A percentile compares a stretch with the other conserved stretches of the same genome.
Evolutionary conservation across 2,329 filamentous ascomycete genomes (phyloP).

Genomic region (Shiraia bambusicola): DNA sequence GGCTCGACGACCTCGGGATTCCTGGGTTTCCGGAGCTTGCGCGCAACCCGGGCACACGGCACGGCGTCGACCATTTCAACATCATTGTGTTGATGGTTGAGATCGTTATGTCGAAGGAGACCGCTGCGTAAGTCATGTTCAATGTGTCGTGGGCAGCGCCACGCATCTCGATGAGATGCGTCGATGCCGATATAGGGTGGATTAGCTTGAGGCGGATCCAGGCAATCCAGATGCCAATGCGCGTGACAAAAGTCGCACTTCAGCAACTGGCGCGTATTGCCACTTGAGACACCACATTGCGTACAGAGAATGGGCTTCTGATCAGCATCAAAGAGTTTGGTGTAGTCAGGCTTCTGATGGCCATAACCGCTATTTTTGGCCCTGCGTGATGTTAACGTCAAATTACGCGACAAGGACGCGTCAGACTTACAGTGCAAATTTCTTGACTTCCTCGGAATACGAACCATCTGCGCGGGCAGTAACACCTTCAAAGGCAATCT

Average conservation of each 20-base stretch:
- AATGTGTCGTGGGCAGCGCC: slow-evolving; percentile 86
- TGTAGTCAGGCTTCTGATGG: slow-evolving; percentile 45
- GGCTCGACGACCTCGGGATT: slow-evolving; percentile 52
- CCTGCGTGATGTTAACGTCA: slow-evolving; percentile 34
- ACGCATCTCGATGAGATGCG: slow-evolving; percentile 65
- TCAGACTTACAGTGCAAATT: slow-evolving; percentile 59
- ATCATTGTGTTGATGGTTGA: slow-evolving; percentile 32
- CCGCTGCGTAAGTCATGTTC: slow-evolving; percentile 66
- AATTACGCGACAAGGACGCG: slow-evolving; percentile 26
- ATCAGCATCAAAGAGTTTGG: slow-evolving; percentile 70
- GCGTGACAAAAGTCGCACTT: slow-evolving; percentile 81
- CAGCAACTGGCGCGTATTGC: slow-evolving; percentile 70
- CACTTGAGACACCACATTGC: slow-evolving; percentile 67
- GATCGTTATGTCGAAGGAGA: slow-evolving; percentile 34
- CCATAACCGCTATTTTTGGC: slow-evolving; percentile 45
- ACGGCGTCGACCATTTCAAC: slow-evolving; percentile 32
- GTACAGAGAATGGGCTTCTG: slow-evolving; percentile 77
- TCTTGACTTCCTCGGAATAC: slow-evolving; percentile 69
- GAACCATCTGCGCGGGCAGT: slow-evolving; percentile 74
- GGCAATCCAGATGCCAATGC: slow-evolving; percentile 89
- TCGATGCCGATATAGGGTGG: slow-evolving; percentile 62
- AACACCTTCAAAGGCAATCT: slow-evolving; percentile 78
- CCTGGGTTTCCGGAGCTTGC: slow-evolving; percentile 53
- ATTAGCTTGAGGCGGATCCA: slow-evolving; percentile 78
- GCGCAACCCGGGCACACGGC: slow-evolving; percentile 33